Base-by-base conservation (phyloP, 2,329 filamentous ascomycete genomes). In the Exophiala dermatitidis region DNA sequence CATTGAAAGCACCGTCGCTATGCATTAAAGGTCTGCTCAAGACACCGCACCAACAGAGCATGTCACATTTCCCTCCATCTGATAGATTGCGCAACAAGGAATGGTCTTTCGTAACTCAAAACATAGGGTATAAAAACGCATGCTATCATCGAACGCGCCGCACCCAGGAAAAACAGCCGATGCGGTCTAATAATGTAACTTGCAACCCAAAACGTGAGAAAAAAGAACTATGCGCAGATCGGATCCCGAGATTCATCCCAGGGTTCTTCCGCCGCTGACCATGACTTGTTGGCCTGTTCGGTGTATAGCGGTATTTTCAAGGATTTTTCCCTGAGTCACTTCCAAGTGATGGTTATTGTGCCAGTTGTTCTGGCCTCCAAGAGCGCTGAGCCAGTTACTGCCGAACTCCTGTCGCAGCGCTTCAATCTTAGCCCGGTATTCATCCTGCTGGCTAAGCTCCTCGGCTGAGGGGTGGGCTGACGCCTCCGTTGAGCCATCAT, bases 401-500 rank as follows among this genome's bases (percentile, higher is more conserved):
- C 90, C 90, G 60, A 95, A 84, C 64, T 91, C 88, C 64, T 85
- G 85, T 57, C 90, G 85, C 50, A 96, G 73, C 2, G 86, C 83
- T 69, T 95, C 90, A 50, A 97, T 85, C 69, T 93, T 93, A 67
- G 87, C 87, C 53, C 86, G 83, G 69, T 95, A 97, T 64, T 93
- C 88, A 50, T 86, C 85, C 8, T 57, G 47, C 44, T 52, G 53
- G 32, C 41, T 40, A 4, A 46, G 40, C 6, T 48, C 44, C 19
- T 56, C 52, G 43, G 36, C 54, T 3, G 48, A 53, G 10, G 36
- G 47, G 31, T 52, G 36, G 10, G 54, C 53, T 5, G 44, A 45
- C 10, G 48, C 46, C 31, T 53, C 40, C 30, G 48, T 52, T 10
- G 50, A 56, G 19, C 48, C 52, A 31, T 52, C 57, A 12, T 52